Conservation (phyloP, 2,329 filamentous ascomycete species). For the Mycosphaerelloides madeirae region DNA sequence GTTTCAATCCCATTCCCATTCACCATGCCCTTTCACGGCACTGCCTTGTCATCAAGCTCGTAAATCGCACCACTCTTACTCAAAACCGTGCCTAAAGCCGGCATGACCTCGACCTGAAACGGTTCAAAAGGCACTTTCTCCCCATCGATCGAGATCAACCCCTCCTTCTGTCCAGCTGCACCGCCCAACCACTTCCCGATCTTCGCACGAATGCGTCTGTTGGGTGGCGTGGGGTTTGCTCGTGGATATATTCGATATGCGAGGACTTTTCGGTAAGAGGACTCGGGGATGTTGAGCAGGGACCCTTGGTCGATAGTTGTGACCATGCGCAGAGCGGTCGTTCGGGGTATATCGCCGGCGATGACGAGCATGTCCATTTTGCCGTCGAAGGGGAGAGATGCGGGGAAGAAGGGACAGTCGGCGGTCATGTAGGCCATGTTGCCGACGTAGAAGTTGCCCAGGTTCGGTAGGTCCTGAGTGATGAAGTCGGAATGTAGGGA, state of each 20-base stretch:
- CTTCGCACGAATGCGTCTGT: constrained; percentile 17
- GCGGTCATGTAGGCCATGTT: constrained; percentile 94
- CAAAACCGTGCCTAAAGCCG: constrained; percentile 75
- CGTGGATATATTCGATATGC: constrained; percentile 77
- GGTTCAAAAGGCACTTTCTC: constrained; percentile 81
- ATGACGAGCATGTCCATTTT: constrained; percentile 79
- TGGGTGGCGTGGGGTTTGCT: constrained; percentile 8
- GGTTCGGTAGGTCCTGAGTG: constrained; percentile 64
- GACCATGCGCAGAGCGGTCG: constrained; percentile 65
- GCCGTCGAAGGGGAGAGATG: constrained; percentile 76
- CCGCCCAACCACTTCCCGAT: constrained; percentile 27
- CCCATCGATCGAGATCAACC: constrained; percentile 91
- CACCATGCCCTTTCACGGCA: constrained; percentile 8
- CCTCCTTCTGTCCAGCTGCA: constrained; percentile 54
- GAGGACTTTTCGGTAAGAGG: constrained; percentile 78
- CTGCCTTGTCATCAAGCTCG: constrained; percentile 50
- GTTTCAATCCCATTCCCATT: background rate
- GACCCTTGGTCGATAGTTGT: constrained; percentile 65
- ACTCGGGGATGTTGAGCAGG: constrained; percentile 74
- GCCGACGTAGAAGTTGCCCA: constrained; percentile 90
- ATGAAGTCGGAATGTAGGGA: constrained; percentile 74
- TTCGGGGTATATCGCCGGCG: constrained; percentile 66
- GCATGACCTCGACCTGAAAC: constrained; percentile 87
- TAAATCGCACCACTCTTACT: constrained; percentile 68
- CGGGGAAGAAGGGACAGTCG: constrained; percentile 81